These are phyloP conservation scores for Gnaphalium uliginosum DNA, from an alignment of 129 eudicot genomes.

Conservation along the genomic window DNA sequence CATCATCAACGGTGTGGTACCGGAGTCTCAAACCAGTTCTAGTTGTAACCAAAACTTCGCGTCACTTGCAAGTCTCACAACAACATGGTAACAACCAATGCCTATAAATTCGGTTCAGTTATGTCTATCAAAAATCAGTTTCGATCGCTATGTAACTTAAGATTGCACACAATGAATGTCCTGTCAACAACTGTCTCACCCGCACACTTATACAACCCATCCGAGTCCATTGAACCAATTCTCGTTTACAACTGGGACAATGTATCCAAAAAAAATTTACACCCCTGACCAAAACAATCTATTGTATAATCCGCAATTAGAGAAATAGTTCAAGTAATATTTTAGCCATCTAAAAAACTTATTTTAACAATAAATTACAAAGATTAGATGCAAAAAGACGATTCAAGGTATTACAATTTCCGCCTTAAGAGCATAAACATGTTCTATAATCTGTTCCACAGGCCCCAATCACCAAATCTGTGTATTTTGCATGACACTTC, in stretches of 20 bases:
- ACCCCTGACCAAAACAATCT: background rate
- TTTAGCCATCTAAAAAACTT: background rate
- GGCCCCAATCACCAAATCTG: slow-evolving; percentile 15
- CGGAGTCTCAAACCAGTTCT: too few species aligned
- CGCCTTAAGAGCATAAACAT: slow-evolving; percentile 23
- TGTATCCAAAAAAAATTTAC: background rate
- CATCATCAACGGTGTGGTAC: too few species aligned
- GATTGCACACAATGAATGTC: too few species aligned
- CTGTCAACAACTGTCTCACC: too few species aligned
- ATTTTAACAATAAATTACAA: background rate
- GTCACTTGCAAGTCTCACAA: too few species aligned
- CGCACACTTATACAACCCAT: too few species aligned
- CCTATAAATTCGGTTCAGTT: too few species aligned
- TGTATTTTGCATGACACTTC: slow-evolving; percentile 19
- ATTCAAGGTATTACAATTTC: slow-evolving; percentile 24
- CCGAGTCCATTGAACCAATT: too few species aligned
- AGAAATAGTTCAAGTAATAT: background rate
- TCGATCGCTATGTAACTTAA: too few species aligned
- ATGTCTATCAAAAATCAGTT: too few species aligned
- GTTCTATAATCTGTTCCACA: background rate
- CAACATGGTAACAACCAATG: too few species aligned
- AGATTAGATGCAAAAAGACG: slow-evolving; percentile 19
- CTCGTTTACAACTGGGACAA: background rate
- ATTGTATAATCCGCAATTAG: background rate
- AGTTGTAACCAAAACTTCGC: too few species aligned